A percentile compares a stretch with the other conserved stretches of the same genome.
phyloP scores from a whole-genome alignment of 2,329 filamentous ascomycete species.

The Parastagonospora avenae region DNA sequence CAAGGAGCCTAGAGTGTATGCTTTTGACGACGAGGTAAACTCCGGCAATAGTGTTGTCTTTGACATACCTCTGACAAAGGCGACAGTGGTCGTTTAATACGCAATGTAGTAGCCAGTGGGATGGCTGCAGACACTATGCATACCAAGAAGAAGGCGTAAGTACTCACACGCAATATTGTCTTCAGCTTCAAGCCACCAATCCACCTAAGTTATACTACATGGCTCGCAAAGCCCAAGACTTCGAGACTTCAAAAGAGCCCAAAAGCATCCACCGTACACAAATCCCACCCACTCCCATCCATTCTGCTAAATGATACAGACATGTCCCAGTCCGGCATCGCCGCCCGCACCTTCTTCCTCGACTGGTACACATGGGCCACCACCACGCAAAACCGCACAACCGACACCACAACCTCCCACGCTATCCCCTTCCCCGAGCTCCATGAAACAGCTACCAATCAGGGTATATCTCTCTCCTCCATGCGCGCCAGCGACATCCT shows the following conservation, averaged over 20 bases:
- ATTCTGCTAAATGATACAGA: neutral
- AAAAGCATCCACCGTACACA: conserved; percentile 4
- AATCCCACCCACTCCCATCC: neutral
- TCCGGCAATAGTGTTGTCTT: too few relatives aligned
- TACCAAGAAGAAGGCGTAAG: neutral
- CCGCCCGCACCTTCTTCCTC: conserved; percentile 6
- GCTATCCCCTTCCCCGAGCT: conserved; percentile 14
- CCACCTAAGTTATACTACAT: neutral
- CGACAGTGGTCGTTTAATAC: conserved; percentile 1
- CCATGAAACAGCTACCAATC: conserved; percentile 9
- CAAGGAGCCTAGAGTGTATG: neutral
- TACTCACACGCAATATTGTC: neutral
- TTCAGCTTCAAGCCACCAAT: too few relatives aligned
- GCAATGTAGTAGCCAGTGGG: neutral
- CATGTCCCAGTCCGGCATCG: conserved; percentile 3
- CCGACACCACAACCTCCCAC: conserved; percentile 1
- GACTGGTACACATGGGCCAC: conserved; percentile 35
- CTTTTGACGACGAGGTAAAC: neutral
- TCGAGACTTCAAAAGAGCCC: neutral
- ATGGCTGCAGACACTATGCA: conserved; percentile 1
- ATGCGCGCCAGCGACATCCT: conserved; percentile 25
- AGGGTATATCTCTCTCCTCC: conserved; percentile 5
- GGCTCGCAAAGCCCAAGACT: neutral
- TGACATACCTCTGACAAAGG: neutral
- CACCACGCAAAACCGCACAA: neutral